Conservation (phyloP, 768 basidiomycete species). For the Termitomyces sp. region DNA sequence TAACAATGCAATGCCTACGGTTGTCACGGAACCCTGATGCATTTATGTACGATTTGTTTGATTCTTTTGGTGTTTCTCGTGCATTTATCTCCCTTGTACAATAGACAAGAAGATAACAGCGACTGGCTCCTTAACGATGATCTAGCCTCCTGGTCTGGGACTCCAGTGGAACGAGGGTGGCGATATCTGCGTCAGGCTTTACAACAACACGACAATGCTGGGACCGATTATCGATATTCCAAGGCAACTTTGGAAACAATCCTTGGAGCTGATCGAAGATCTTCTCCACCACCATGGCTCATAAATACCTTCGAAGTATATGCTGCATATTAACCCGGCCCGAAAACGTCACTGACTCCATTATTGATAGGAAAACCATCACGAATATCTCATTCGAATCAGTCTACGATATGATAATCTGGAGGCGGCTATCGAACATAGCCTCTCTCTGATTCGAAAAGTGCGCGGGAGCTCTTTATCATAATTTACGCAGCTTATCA, state of each 20-base stretch:
- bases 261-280: conserved; percentile 55
- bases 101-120: conserved; percentile 63
- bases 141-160: conserved; percentile 79
- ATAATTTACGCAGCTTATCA: conserved; percentile 7
- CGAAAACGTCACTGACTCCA: conserved; percentile 3
- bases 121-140: conserved; percentile 85
- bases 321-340: neutral
- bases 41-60: conserved; percentile 42
- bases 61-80: conserved; percentile 2
- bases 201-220: conserved; percentile 67
- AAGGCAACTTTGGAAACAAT: conserved; percentile 77
- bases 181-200: conserved; percentile 80
- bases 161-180: conserved; percentile 78
- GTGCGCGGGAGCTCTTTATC: conserved; percentile 31
- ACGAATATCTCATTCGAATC: conserved; percentile 78
- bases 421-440: conserved; percentile 70
- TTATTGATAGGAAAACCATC: conserved; percentile 54
- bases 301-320: conserved; percentile 67
- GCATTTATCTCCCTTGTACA: conserved; percentile 12
- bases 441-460: conserved; percentile 66
- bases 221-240: conserved; percentile 71
- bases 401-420: conserved; percentile 77
- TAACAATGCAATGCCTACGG: conserved; percentile 76
- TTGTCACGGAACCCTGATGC: conserved; percentile 60
- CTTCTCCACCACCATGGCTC: conserved; percentile 80